Percentiles rank a stretch among this genome's conserved stretches.
phyloP scores from a whole-genome alignment of 2,329 filamentous ascomycete genomes.

The Stachybotrys echinatus region DNA sequence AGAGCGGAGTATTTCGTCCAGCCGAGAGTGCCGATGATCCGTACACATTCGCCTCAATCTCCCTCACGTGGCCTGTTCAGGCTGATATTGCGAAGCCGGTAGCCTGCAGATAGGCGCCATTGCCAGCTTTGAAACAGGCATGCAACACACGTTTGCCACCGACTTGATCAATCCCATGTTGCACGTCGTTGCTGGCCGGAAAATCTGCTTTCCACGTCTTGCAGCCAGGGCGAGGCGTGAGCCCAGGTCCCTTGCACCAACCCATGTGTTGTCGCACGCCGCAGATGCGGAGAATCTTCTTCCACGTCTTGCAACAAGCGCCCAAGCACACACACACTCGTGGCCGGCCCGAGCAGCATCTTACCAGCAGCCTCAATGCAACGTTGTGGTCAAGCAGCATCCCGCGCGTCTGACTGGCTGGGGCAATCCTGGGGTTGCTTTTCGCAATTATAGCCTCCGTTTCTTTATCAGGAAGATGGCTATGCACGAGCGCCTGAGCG shows the following conservation, averaged over 20 bases:
- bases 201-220: not conserved
- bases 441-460: not conserved
- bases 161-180: too few relatives aligned
- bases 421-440: not conserved
- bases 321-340: not conserved
- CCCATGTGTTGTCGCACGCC: too few relatives aligned
- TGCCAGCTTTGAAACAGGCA: too few relatives aligned
- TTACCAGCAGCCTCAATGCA: not conserved
- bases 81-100: too few relatives aligned
- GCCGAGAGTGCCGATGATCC: too few relatives aligned
- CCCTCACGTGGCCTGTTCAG: too few relatives aligned
- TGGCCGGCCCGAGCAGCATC: not conserved
- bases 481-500: not conserved
- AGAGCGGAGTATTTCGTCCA: too few relatives aligned
- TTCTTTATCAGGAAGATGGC: not conserved
- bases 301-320: not conserved
- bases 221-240: not conserved
- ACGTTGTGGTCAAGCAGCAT: not conserved
- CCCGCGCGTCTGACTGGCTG: not conserved
- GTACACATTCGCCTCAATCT: too few relatives aligned
- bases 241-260: not conserved
- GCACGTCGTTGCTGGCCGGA: too few relatives aligned
- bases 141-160: too few relatives aligned
- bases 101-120: too few relatives aligned
- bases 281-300: constrained; percentile 1